phyloP scores from a whole-genome alignment of 805 yeast species.

The Ogataea nitratoaversa region DNA sequence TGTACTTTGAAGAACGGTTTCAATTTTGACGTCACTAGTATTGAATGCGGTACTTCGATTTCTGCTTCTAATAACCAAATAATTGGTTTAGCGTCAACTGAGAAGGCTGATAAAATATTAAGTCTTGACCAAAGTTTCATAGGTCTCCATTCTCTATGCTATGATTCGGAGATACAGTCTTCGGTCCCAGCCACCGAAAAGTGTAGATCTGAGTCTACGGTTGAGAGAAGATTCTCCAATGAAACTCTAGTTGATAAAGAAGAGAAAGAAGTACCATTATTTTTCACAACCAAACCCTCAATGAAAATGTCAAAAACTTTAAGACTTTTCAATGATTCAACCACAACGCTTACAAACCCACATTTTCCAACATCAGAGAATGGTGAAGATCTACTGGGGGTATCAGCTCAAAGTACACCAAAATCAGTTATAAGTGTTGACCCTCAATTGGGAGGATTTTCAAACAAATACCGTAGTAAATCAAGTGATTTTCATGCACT shows the following conservation, averaged over 20 bases:
- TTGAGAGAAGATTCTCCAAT: constrained; percentile 5
- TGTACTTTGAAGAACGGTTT: constrained; percentile 48
- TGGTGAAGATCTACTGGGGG: neutral
- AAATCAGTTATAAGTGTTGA: too few relatives aligned
- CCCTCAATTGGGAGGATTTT: too few relatives aligned
- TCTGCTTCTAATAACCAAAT: constrained; percentile 54
- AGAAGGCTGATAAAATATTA: constrained; percentile 32
- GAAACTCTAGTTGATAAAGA: constrained; percentile 5
- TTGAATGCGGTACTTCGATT: constrained; percentile 55
- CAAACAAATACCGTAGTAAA: too few relatives aligned
- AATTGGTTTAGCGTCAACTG: constrained; percentile 39
- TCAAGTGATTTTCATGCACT: constrained; percentile 1
- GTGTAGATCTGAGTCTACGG: too few relatives aligned
- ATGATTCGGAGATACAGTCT: neutral
- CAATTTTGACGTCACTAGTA: constrained; percentile 16
- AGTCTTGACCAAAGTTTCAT: constrained; percentile 53
- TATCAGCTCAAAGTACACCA: neutral
- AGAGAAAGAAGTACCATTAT: neutral
- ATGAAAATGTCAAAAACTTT: neutral
- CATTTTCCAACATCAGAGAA: neutral
- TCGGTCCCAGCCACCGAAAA: neutral
- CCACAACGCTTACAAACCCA: constrained; percentile 10
- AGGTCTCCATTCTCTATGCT: constrained; percentile 42
- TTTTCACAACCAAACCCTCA: neutral
- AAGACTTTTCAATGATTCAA: constrained; percentile 13